These are phyloP conservation scores for Strobilomyces dryophilus DNA, from an alignment of 768 basidiomycete species.

Conservation along the genomic window DNA sequence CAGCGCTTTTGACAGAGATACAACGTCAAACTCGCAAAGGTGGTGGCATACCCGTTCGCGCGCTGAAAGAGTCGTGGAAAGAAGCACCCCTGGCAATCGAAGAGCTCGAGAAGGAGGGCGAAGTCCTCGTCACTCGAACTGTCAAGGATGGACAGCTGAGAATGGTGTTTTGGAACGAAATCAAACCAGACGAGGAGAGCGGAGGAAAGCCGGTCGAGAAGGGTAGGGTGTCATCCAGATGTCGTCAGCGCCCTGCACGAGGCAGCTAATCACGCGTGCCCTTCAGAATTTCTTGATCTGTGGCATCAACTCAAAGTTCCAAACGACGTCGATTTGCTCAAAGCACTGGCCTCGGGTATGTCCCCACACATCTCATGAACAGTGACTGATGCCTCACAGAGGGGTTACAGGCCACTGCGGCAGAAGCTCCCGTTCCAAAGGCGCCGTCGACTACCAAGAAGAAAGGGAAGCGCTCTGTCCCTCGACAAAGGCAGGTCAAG, in stretches of 20 bases:
- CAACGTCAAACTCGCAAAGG: slow-evolving; percentile 81
- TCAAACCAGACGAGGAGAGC: slow-evolving; percentile 68
- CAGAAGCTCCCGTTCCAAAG: slow-evolving; percentile 54
- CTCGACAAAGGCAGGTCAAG: slow-evolving; percentile 70
- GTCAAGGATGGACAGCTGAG: slow-evolving; percentile 77
- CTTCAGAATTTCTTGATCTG: slow-evolving; percentile 76
- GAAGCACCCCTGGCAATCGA: slow-evolving; percentile 80
- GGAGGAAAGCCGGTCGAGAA: slow-evolving; percentile 75
- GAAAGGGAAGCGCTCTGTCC: slow-evolving; percentile 73
- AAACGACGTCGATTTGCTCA: slow-evolving; percentile 77
- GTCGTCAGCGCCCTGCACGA: neutral
- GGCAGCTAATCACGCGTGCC: slow-evolving; percentile 4
- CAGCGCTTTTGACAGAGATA: slow-evolving; percentile 78
- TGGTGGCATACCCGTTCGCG: slow-evolving; percentile 78
- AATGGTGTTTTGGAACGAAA: slow-evolving; percentile 90
- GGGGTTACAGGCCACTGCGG: slow-evolving; percentile 76
- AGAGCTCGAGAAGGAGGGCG: slow-evolving; percentile 85
- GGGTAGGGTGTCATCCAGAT: slow-evolving; percentile 45
- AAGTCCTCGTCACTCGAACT: slow-evolving; percentile 84
- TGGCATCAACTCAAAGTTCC: slow-evolving; percentile 87
- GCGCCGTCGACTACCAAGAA: slow-evolving; percentile 64
- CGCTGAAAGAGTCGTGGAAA: slow-evolving; percentile 89
- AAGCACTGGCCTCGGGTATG: slow-evolving; percentile 70
- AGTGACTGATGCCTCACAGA: slow-evolving; percentile 38
- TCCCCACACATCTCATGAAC: neutral